Percentiles rank a stretch among this genome's conserved stretches.
These are phyloP conservation scores for Aureobasidium sp. DNA, from an alignment of 2,329 filamentous ascomycete genomes.

Conservation along the genomic window DNA sequence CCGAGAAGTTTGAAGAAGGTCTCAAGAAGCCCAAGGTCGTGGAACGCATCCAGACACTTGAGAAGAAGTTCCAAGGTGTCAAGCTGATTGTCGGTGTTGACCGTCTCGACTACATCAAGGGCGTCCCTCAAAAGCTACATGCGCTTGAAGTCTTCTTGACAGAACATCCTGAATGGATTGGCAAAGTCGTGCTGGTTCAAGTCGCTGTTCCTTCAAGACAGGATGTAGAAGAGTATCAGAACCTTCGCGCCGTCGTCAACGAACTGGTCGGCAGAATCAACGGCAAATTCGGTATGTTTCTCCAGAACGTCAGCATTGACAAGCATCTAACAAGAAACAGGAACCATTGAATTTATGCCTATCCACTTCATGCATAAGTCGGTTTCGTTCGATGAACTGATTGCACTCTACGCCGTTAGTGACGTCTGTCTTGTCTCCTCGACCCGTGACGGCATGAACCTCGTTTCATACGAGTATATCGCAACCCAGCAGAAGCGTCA, in stretches of 20 bases:
- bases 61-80: constrained; percentile 88
- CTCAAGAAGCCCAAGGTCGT: constrained; percentile 79
- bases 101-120: constrained; percentile 97
- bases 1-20: constrained; percentile 89
- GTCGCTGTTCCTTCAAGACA: constrained; percentile 91
- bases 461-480: constrained; percentile 98
- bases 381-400: constrained; percentile 88
- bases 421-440: constrained; percentile 90
- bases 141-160: constrained; percentile 94
- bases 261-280: constrained; percentile 96
- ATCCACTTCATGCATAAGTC: constrained; percentile 98
- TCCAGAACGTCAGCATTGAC: constrained; percentile 3
- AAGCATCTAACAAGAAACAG: constrained; percentile 28
- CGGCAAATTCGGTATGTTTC: constrained; percentile 67
- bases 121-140: constrained; percentile 94
- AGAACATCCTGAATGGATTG: constrained; percentile 96
- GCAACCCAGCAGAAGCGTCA: constrained; percentile 85
- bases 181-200: constrained; percentile 92
- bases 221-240: constrained; percentile 97
- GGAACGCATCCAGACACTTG: constrained; percentile 75
- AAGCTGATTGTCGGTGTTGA: constrained; percentile 97
- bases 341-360: constrained; percentile 96
- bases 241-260: constrained; percentile 89
- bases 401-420: constrained; percentile 84
- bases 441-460: constrained; percentile 97